These are phyloP conservation scores for Arthrocladium fulminans DNA, from an alignment of 2,329 filamentous ascomycete species.

Conservation along the genomic window DNA sequence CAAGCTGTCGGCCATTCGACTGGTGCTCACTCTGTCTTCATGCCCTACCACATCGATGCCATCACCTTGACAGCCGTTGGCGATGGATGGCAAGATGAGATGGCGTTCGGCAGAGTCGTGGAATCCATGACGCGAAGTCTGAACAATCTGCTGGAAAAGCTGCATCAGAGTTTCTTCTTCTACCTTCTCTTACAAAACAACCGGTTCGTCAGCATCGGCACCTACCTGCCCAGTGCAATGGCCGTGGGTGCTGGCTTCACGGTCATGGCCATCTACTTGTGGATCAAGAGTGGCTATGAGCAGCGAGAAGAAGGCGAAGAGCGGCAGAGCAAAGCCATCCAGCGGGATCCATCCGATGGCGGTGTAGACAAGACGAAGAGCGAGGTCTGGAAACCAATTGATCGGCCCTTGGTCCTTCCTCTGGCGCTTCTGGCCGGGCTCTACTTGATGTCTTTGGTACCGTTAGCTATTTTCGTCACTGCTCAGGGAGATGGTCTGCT, in stretches of 20 bases:
- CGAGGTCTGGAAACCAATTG: slow-evolving; percentile 23
- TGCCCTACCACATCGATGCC: slow-evolving; percentile 94
- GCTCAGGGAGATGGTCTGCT: slow-evolving; percentile 32
- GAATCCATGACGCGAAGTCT: slow-evolving; percentile 87
- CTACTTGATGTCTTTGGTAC: slow-evolving; percentile 70
- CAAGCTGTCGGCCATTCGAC: slow-evolving; percentile 84
- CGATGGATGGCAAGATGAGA: slow-evolving; percentile 93
- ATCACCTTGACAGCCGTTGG: slow-evolving; percentile 87
- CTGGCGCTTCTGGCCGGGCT: slow-evolving; percentile 61
- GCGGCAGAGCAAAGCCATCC: slow-evolving; percentile 23
- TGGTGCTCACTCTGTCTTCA: slow-evolving; percentile 89
- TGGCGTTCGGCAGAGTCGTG: slow-evolving; percentile 80
- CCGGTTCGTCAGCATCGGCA: slow-evolving; percentile 95
- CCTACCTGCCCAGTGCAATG: slow-evolving; percentile 97
- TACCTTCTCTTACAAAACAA: slow-evolving; percentile 87
- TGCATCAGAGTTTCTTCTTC: slow-evolving; percentile 99
- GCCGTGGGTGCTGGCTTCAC: slow-evolving; percentile 88
- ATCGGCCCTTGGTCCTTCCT: slow-evolving; percentile 41
- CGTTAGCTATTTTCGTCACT: slow-evolving; percentile 81
- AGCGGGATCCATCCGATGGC: slow-evolving; percentile 25
- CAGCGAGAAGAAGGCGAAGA: slow-evolving; percentile 21
- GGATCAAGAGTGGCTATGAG: slow-evolving; percentile 71
- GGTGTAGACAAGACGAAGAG: slow-evolving; percentile 9
- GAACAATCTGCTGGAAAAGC: slow-evolving; percentile 91
- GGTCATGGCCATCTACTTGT: slow-evolving; percentile 89